A percentile compares a stretch with the other conserved stretches of the same genome.
Evolutionary conservation across 2,329 filamentous ascomycete genomes (phyloP).

Genomic region (Didymella exigua): DNA sequence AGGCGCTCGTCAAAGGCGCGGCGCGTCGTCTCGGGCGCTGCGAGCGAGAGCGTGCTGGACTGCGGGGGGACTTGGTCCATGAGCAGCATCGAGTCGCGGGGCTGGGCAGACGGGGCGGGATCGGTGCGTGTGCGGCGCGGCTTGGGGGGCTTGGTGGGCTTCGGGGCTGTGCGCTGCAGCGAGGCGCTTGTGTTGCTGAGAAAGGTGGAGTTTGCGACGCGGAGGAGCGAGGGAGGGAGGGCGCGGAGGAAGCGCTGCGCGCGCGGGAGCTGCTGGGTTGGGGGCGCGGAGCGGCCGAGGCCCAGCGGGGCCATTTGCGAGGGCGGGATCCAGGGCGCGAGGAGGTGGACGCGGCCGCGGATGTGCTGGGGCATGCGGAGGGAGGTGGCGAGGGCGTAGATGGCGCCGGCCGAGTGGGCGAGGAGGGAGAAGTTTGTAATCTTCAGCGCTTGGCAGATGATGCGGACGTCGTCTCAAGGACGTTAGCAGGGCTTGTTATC

Average conservation of each 20-base stretch:
- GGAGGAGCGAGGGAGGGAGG: conserved; percentile 86
- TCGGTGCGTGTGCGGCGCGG: conserved; percentile 39
- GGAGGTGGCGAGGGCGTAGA: conserved; percentile 94
- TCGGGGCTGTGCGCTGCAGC: conserved; percentile 60
- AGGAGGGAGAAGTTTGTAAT: conserved; percentile 96
- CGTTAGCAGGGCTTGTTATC: conserved; percentile 50
- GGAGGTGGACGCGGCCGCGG: conserved; percentile 87
- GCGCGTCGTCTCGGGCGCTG: too few species aligned
- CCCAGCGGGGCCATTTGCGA: conserved; percentile 59
- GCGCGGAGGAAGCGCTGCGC: conserved; percentile 90
- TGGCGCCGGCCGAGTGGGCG: conserved; percentile 95
- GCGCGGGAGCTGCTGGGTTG: conserved; percentile 84
- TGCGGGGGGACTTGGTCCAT: conserved; percentile 56
- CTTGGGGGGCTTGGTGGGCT: conserved; percentile 59
- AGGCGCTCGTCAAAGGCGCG: conserved; percentile 80
- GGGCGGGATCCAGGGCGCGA: conserved; percentile 96
- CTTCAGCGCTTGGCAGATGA: conserved; percentile 88
- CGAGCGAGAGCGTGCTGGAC: conserved; percentile 42
- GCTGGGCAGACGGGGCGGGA: conserved; percentile 17
- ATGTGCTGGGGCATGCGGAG: conserved; percentile 96
- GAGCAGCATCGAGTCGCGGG: conserved; percentile 55
- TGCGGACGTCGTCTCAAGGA: conserved; percentile 75
- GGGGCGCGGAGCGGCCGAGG: conserved; percentile 73
- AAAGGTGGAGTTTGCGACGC: conserved; percentile 93
- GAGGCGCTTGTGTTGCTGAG: conserved; percentile 90